Conservation (phyloP, 2,329 filamentous ascomycete genomes). For the Cladophialophora psammophila region DNA sequence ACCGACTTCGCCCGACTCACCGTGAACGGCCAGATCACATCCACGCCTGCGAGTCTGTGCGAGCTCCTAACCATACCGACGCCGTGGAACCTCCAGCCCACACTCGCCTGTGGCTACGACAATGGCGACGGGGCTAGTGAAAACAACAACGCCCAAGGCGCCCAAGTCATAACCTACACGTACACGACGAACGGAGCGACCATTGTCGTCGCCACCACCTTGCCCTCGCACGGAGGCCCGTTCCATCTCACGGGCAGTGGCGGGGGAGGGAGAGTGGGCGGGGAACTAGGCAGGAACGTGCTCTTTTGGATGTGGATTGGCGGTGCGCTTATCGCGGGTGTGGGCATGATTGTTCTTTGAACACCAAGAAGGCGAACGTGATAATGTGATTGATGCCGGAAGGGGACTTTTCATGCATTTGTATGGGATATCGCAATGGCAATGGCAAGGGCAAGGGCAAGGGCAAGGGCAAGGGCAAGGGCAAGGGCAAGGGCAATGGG, state of each 20-base stretch:
- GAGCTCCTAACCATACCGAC: conserved; percentile 4
- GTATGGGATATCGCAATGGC: neutral
- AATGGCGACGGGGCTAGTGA: neutral
- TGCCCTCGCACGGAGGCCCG: conserved; percentile 9
- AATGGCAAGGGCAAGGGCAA: neutral
- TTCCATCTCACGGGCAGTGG: conserved; percentile 17
- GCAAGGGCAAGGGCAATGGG: too few species aligned
- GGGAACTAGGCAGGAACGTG: neutral
- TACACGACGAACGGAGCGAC: conserved; percentile 20
- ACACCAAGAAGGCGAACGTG: neutral
- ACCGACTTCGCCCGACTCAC: conserved; percentile 12
- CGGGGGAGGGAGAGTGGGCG: neutral
- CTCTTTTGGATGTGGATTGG: conserved; percentile 2
- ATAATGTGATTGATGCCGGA: too few species aligned
- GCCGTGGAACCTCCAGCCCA: conserved; percentile 7
- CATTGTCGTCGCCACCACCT: conserved; percentile 14
- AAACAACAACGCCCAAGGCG: neutral
- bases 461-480: neutral
- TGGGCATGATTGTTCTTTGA: conserved; percentile 17
- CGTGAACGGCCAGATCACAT: conserved; percentile 12
- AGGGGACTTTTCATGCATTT: too few species aligned
- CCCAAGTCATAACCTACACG: conserved; percentile 16
- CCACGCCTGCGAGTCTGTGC: conserved; percentile 16
- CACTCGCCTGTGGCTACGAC: conserved; percentile 4
- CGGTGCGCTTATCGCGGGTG: conserved; percentile 8